phyloP scores from a whole-genome alignment of 1,284 basidiomycete species.

The Polyporus tsugae region DNA sequence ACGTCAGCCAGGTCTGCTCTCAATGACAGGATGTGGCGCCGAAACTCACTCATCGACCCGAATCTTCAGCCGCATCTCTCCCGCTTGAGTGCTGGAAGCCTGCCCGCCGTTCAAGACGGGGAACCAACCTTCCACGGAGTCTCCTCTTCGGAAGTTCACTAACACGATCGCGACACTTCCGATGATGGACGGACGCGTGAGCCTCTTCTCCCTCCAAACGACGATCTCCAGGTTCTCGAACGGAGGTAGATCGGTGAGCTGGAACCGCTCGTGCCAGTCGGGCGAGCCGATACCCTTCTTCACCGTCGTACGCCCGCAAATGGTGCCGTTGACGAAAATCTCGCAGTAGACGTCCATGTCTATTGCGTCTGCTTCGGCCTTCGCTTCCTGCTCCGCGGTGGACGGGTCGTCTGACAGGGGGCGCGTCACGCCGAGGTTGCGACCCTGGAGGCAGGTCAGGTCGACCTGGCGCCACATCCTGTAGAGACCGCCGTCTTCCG shows the following conservation, averaged over 20 bases:
- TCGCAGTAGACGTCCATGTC: slow-evolving; percentile 79
- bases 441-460: slow-evolving; percentile 71
- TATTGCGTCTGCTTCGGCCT: slow-evolving; percentile 55
- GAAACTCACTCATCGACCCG: slow-evolving; percentile 76
- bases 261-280: slow-evolving; percentile 83
- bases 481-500: slow-evolving; percentile 77
- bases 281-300: slow-evolving; percentile 70
- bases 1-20: slow-evolving; percentile 12
- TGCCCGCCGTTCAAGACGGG: slow-evolving; percentile 66
- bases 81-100: slow-evolving; percentile 65
- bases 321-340: slow-evolving; percentile 66
- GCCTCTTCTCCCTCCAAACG: slow-evolving; percentile 72
- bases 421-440: slow-evolving; percentile 62
- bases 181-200: slow-evolving; percentile 59
- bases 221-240: slow-evolving; percentile 72
- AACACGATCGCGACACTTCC: slow-evolving; percentile 74
- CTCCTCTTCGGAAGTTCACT: slow-evolving; percentile 74
- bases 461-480: slow-evolving; percentile 87
- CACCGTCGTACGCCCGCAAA: slow-evolving; percentile 76
- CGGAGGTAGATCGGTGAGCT: slow-evolving; percentile 75
- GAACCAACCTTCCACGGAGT: slow-evolving; percentile 83
- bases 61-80: slow-evolving; percentile 77
- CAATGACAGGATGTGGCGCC: background rate
- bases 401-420: slow-evolving; percentile 34
- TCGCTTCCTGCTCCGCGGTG: slow-evolving; percentile 24